A percentile compares a stretch with the other conserved stretches of the same genome.
phyloP scores from a whole-genome alignment of 2,329 filamentous ascomycete genomes.

The Ceratocystis cubensis region DNA sequence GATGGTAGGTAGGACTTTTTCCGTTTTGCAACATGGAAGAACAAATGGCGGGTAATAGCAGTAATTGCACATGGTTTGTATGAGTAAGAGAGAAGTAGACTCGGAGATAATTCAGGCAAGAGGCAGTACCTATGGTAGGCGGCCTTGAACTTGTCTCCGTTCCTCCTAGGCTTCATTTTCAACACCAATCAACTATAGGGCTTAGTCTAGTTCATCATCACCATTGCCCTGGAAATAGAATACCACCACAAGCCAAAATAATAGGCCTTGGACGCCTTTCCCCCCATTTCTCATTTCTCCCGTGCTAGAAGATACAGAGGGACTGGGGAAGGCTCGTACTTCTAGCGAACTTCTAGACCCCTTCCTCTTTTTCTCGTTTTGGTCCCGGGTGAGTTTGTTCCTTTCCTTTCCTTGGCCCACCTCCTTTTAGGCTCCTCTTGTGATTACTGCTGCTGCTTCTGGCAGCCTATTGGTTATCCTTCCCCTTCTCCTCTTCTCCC shows the following conservation, averaged over 20 bases:
- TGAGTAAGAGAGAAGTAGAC: not conserved
- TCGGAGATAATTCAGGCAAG: not conserved
- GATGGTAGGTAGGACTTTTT: not conserved
- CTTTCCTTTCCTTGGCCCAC: not conserved
- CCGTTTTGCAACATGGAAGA: too few species aligned
- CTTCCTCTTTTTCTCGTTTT: not conserved
- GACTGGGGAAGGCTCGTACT: not conserved
- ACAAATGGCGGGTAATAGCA: not conserved
- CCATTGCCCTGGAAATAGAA: not conserved
- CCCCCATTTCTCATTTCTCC: not conserved
- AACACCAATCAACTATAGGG: not conserved
- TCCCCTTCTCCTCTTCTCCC: not conserved
- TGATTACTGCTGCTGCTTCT: not conserved
- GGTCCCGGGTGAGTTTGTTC: not conserved
- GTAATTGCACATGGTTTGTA: not conserved
- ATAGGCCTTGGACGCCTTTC: not conserved
- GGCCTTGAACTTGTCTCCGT: not conserved
- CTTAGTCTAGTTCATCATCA: not conserved
- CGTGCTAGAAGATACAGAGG: not conserved
- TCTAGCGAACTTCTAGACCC: constrained; percentile 6
- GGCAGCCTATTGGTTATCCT: not conserved
- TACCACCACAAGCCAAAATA: not conserved
- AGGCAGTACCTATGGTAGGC: not conserved
- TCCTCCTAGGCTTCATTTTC: not conserved
- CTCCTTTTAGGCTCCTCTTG: not conserved